These are phyloP conservation scores for Xylariaceae sp. DNA, from an alignment of 2,329 filamentous ascomycete genomes.

Conservation along the genomic window DNA sequence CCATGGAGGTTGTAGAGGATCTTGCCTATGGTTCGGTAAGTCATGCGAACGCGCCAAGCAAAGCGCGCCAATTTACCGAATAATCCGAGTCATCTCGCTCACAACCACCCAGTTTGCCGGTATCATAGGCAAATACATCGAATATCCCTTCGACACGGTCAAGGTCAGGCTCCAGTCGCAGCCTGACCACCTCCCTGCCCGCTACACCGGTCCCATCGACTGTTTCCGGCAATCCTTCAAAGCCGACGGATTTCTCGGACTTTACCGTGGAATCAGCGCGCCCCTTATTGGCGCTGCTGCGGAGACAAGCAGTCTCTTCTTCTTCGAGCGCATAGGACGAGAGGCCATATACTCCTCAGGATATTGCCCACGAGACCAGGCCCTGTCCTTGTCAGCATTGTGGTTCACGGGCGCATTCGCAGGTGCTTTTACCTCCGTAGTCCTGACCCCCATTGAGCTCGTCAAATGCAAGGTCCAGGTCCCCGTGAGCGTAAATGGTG, in stretches of 20 bases:
- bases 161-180: constrained; percentile 98
- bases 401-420: constrained; percentile 78
- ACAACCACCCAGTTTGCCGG: constrained; percentile 59
- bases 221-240: constrained; percentile 85
- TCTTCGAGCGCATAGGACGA: constrained; percentile 76
- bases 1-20: constrained; percentile 72
- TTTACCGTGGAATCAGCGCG: constrained; percentile 91
- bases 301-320: constrained; percentile 88
- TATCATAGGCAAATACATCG: constrained; percentile 88
- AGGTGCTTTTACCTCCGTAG: constrained; percentile 81
- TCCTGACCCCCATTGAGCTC: constrained; percentile 91
- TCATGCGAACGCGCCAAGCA: constrained; percentile 19
- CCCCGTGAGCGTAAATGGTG: constrained; percentile 43
- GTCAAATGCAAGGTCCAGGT: constrained; percentile 99
- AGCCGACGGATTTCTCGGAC: constrained; percentile 69
- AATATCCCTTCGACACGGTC: constrained; percentile 97
- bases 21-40: constrained; percentile 80
- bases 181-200: constrained; percentile 72
- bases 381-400: constrained; percentile 69
- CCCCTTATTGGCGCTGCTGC: constrained; percentile 86
- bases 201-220: constrained; percentile 81
- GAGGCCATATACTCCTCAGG: constrained; percentile 55
- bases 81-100: not conserved
- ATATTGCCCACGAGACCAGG: constrained; percentile 46
- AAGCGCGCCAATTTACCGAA: not conserved